A percentile compares a stretch with the other conserved stretches of the same genome.
These are phyloP conservation scores for Nakazawaea laoshanensis DNA, from an alignment of 805 yeast genomes.

Conservation along the genomic window DNA sequence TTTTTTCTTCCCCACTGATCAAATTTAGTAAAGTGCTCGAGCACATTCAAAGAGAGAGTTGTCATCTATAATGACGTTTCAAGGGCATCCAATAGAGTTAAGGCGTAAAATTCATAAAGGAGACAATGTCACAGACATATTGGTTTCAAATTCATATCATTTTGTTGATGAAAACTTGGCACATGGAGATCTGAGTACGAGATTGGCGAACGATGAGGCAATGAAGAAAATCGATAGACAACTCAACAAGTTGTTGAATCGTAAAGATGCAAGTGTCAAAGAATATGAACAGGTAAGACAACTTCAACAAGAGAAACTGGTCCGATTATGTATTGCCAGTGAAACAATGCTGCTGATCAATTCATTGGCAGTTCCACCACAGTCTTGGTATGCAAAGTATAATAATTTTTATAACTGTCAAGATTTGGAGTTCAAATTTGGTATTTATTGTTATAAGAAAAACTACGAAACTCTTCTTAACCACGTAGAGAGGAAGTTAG, in stretches of 20 bases:
- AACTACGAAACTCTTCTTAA: slow-evolving; percentile 6
- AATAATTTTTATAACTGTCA: slow-evolving; percentile 5
- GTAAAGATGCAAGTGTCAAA: background rate
- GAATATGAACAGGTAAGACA: slow-evolving; percentile 1
- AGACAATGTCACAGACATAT: too few relatives aligned
- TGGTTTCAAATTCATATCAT: too few relatives aligned
- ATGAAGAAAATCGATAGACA: slow-evolving; percentile 1
- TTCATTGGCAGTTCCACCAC: slow-evolving; percentile 2
- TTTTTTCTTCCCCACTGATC: too few relatives aligned
- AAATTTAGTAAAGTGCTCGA: too few relatives aligned
- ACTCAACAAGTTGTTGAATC: background rate
- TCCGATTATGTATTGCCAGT: slow-evolving; percentile 4
- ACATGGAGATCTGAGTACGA: background rate
- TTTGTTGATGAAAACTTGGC: too few relatives aligned
- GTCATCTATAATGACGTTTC: too few relatives aligned
- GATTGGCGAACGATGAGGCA: slow-evolving; percentile 3
- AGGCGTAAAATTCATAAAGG: too few relatives aligned
- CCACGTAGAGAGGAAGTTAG: slow-evolving; percentile 4
- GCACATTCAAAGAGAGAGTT: too few relatives aligned
- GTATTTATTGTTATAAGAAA: slow-evolving; percentile 2
- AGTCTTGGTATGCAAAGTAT: background rate
- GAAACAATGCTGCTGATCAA: slow-evolving; percentile 7
- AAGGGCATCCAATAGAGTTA: too few relatives aligned
- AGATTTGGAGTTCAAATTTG: slow-evolving; percentile 4
- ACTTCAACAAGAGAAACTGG: slow-evolving; percentile 7